These are phyloP conservation scores for Ensete ventricosum DNA, from an alignment of 176 grass and related monocot species.

Conservation along the genomic window DNA sequence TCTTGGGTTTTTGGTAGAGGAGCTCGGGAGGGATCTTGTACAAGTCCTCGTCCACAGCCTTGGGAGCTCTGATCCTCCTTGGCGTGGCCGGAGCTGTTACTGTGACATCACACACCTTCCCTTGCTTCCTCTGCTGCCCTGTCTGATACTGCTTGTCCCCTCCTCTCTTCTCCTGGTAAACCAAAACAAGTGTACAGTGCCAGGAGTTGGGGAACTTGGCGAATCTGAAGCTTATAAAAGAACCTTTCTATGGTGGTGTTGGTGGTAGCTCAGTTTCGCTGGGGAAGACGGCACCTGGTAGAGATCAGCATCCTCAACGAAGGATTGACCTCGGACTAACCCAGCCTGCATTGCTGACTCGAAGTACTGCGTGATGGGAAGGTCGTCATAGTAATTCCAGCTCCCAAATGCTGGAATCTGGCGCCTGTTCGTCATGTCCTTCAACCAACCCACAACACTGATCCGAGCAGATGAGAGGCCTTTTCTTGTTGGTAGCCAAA, in stretches of 20 bases:
- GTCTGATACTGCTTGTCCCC: not conserved
- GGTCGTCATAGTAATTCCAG: slow-evolving; percentile 46
- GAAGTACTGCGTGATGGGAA: slow-evolving; percentile 25
- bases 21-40: slow-evolving; percentile 44
- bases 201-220: not conserved
- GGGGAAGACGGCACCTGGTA: not conserved
- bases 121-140: not conserved
- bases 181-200: not conserved
- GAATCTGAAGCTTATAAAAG: not conserved
- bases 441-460: too few relatives aligned
- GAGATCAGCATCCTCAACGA: not conserved
- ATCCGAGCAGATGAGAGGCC: too few relatives aligned
- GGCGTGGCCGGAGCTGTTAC: not conserved
- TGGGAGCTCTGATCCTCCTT: slow-evolving; percentile 3
- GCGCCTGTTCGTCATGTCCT: not conserved
- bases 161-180: slow-evolving; percentile 26
- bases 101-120: not conserved
- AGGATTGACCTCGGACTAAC: not conserved
- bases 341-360: slow-evolving; percentile 27
- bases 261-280: slow-evolving; percentile 1
- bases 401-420: slow-evolving; percentile 8
- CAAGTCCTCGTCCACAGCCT: slow-evolving; percentile 49
- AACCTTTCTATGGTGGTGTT: slow-evolving; percentile 26
- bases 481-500: too few relatives aligned
- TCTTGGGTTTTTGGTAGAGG: slow-evolving; percentile 30